Evolutionary conservation across 306 rosid genomes (phyloP).

Genomic region (Cicer bijugum): DNA sequence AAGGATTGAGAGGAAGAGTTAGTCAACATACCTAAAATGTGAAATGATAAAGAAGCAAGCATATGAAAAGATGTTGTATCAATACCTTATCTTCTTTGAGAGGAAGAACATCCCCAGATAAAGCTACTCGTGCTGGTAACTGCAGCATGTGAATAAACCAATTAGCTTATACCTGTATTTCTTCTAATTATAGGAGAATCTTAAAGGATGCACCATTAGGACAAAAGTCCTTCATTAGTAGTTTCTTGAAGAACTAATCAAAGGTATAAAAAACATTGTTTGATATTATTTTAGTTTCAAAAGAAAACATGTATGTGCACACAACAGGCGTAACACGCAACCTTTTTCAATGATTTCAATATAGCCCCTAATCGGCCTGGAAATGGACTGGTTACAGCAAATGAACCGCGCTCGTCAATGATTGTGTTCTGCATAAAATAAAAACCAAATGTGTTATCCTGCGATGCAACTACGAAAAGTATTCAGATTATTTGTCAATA

Average conservation of each 20-base stretch:
- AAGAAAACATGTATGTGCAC: conserved; percentile 11
- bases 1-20: too few relatives aligned
- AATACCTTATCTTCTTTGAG: conserved; percentile 74
- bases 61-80: conserved; percentile 26
- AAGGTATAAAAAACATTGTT: not conserved
- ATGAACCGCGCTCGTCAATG: conserved; percentile 91
- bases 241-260: conserved; percentile 17
- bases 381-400: conserved; percentile 79
- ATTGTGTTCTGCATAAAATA: conserved; percentile 68
- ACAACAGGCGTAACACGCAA: conserved; percentile 27
- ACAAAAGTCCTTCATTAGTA: conserved; percentile 26
- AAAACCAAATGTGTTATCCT: conserved; percentile 30
- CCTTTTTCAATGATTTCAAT: conserved; percentile 69
- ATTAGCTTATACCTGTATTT: conserved; percentile 32
- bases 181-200: conserved; percentile 31
- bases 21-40: too few relatives aligned
- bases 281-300: conserved; percentile 36
- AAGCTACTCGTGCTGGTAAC: conserved; percentile 84
- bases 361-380: conserved; percentile 72
- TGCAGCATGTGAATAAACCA: conserved; percentile 53
- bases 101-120: conserved; percentile 80
- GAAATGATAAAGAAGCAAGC: conserved; percentile 13
- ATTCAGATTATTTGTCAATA: conserved; percentile 23
- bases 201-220: conserved; percentile 33
- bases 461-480: conserved; percentile 14